These are phyloP conservation scores for Trapa bicornis DNA, from an alignment of 345 rosid genomes.

Conservation along the genomic window DNA sequence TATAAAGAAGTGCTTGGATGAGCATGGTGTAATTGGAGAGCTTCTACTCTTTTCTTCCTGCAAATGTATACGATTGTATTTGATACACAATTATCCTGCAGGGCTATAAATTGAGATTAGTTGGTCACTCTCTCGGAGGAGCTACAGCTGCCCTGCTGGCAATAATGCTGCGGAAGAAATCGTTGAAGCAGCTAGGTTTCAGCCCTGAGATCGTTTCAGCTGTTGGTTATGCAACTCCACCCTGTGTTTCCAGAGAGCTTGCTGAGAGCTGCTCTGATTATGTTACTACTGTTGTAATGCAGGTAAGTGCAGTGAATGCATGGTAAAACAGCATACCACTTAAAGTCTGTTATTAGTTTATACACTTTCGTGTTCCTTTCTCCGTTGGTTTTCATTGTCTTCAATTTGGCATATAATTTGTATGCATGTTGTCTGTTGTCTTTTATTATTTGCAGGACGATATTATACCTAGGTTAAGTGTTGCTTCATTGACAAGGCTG, in stretches of 20 bases:
- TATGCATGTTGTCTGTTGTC: not conserved
- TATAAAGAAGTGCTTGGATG: conserved; percentile 53
- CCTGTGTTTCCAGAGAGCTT: conserved; percentile 80
- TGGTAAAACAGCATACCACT: conserved; percentile 3
- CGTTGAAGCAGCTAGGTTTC: conserved; percentile 67
- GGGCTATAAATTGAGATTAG: conserved; percentile 91
- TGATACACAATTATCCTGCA: conserved; percentile 15
- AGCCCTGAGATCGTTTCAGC: conserved; percentile 65
- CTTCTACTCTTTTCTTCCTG: not conserved
- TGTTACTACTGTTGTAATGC: conserved; percentile 81
- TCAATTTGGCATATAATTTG: not conserved
- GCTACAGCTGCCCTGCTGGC: conserved; percentile 77
- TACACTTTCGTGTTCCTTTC: not conserved
- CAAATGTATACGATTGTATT: not conserved
- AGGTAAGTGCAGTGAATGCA: conserved; percentile 33
- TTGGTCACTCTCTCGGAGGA: conserved; percentile 97
- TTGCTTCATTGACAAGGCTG: conserved; percentile 61
- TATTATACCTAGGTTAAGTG: conserved; percentile 67
- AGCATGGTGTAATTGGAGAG: conserved; percentile 37
- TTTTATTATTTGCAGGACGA: conserved; percentile 50
- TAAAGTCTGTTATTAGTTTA: not conserved
- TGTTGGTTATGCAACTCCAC: conserved; percentile 82
- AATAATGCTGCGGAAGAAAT: conserved; percentile 64
- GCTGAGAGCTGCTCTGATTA: conserved; percentile 85
- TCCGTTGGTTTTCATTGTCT: not conserved